Evolutionary conservation across 371 early-diverging fungal genomes (phyloP).

Genomic region (Rhizopus microsporus): DNA sequence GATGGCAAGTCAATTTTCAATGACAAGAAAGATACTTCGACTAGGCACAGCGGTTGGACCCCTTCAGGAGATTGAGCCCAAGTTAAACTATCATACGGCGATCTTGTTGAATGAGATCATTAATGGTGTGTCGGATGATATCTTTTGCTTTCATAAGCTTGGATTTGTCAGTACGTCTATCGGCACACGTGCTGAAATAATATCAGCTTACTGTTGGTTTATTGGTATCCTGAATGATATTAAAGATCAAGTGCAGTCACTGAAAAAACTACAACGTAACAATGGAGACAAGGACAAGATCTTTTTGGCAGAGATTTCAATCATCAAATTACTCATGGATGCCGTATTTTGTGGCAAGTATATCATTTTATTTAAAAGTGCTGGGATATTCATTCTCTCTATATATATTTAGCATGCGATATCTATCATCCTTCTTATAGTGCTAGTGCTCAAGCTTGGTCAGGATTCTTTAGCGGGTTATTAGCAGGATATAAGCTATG

Average conservation of each 20-base stretch:
- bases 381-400: constrained; percentile 25
- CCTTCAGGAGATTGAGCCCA: constrained; percentile 36
- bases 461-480: constrained; percentile 68
- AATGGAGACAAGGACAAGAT: constrained; percentile 32
- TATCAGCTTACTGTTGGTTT: constrained; percentile 64
- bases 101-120: constrained; percentile 46
- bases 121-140: constrained; percentile 78
- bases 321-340: constrained; percentile 63
- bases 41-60: constrained; percentile 69
- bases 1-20: constrained; percentile 69
- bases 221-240: constrained; percentile 56
- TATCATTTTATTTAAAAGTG: constrained; percentile 10
- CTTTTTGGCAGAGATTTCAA: constrained; percentile 48
- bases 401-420: constrained; percentile 60
- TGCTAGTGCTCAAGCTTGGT: constrained; percentile 70
- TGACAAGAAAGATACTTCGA: constrained; percentile 74
- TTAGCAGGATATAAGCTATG: constrained; percentile 72
- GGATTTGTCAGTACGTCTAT: constrained; percentile 52
- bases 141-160: constrained; percentile 70
- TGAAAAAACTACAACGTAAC: constrained; percentile 11
- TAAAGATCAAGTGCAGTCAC: constrained; percentile 22
- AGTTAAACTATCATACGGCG: constrained; percentile 15
- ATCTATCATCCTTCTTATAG: constrained; percentile 66
- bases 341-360: constrained; percentile 67
- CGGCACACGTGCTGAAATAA: constrained; percentile 50